These are phyloP conservation scores for Eimeria falciformis DNA, from an alignment of 169 alveolate genomes.

Conservation along the genomic window DNA sequence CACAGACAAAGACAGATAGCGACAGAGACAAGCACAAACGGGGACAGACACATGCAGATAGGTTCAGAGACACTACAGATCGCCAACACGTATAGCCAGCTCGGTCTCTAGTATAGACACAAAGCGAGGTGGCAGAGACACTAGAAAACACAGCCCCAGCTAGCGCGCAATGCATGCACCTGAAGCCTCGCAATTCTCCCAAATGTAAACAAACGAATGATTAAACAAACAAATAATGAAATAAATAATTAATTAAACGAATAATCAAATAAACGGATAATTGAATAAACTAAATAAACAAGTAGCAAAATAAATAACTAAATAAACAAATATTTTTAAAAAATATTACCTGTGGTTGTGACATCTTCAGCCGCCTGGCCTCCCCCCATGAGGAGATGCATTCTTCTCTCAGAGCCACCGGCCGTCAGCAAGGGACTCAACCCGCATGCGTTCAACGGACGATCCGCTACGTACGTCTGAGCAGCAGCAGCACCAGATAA, in stretches of 20 bases:
- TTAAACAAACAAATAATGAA: not conserved
- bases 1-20: not conserved
- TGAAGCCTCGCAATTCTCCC: no score
- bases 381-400: slow-evolving; percentile 92
- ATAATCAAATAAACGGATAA: not conserved
- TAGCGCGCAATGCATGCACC: no score
- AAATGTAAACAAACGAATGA: not conserved
- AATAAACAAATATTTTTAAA: no score
- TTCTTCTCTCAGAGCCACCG: slow-evolving; percentile 83
- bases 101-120: no score
- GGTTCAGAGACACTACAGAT: no score
- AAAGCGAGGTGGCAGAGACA: no score
- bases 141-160: no score
- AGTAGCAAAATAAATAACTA: not conserved
- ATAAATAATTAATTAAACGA: no score
- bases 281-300: not conserved
- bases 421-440: slow-evolving; percentile 88
- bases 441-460: slow-evolving; percentile 92
- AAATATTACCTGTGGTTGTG: slow-evolving; percentile 86
- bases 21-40: not conserved
- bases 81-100: no score
- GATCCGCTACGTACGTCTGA: slow-evolving; percentile 88
- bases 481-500: not conserved
- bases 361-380: slow-evolving; percentile 94
- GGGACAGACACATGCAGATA: no score